Base-by-base conservation (phyloP, 345 rosid genomes). In the Lagerstroemia speciosa region DNA sequence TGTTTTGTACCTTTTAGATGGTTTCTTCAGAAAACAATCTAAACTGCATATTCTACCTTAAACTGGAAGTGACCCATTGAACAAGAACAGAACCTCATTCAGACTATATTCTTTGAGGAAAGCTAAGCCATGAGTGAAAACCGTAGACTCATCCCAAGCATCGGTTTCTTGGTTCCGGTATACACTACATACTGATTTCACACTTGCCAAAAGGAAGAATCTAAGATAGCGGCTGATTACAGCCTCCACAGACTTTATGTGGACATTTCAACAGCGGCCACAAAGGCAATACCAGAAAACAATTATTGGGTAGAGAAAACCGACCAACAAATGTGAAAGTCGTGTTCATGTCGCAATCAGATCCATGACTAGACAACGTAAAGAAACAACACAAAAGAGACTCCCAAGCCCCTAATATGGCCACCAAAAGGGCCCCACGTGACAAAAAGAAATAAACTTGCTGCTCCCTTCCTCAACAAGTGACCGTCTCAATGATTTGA, bases 261-360 rank as follows among this genome's bases (percentile, higher is more conserved):
- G 63, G 63, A 27, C 63, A 27, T 6, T 12, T 10, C 9, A 24
- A 9, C 60, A 1, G 10, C 3, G 14, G 32, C 30, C 62, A 1
- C 0, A 24, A 57, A 3, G 5, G 41, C n/a, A 0, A 52, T 31
- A 33, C 22, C 19, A 6, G 46, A 41, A 52, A 52, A 53, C 70
- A 67, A 67, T 52, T 36, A 52, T 67, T 67, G 70, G 63, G 26
- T 36, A 63, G 6, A 36, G 26, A 61, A 57, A 34, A 29, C 62
- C 40, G 31, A 8, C 20, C 20, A 40, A 10, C 22, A 40, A 30
- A 14, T 45, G 34, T 33, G 22, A 61, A 69, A 69, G 64, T 69
- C 66, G 29, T 57, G 72, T 43, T 69, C 43, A 69, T 14, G 66
- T 69, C 72, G 8, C 72, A 0, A 46, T 69, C 72, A 57, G 43